phyloP scores from a whole-genome alignment of 805 yeast genomes.

The Saccharomycopsis synnaedendra region DNA sequence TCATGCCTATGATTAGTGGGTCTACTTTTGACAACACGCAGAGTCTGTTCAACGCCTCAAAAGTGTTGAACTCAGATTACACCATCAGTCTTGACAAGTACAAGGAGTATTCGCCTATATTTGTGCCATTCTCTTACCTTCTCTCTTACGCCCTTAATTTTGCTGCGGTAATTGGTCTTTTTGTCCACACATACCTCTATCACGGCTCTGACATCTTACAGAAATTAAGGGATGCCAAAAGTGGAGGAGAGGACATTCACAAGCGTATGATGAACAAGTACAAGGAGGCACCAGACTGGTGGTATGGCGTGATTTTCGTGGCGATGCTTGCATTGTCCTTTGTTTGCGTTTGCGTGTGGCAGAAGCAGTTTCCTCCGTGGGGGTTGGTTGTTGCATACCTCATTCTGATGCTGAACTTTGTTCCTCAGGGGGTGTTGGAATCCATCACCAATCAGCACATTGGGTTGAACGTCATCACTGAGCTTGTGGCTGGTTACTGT shows the following conservation, averaged over 20 bases:
- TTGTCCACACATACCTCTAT: conserved; percentile 45
- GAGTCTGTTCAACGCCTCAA: conserved; percentile 16
- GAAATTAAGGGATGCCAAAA: conserved; percentile 32
- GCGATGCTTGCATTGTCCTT: conserved; percentile 30
- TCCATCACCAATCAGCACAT: conserved; percentile 38
- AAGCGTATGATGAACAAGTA: conserved; percentile 42
- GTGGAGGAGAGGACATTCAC: conserved; percentile 29
- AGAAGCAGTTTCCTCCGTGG: conserved; percentile 54
- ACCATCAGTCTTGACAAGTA: conserved; percentile 22
- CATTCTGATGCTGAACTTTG: conserved; percentile 40
- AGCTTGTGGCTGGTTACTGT: conserved; percentile 48
- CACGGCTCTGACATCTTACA: conserved; percentile 44
- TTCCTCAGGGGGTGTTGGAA: conserved; percentile 48
- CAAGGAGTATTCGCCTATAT: conserved; percentile 44
- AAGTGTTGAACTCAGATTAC: conserved; percentile 17
- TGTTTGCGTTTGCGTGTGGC: conserved; percentile 28
- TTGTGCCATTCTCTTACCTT: conserved; percentile 46
- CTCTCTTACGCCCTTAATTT: conserved; percentile 45
- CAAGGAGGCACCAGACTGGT: conserved; percentile 66
- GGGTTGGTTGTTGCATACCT: conserved; percentile 43
- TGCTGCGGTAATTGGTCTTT: conserved; percentile 52
- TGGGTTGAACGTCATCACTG: conserved; percentile 38
- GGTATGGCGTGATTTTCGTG: conserved; percentile 42
- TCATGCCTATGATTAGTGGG: conserved; percentile 20
- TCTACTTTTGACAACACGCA: conserved; percentile 18